Percentiles rank a stretch among this genome's conserved stretches.
These are phyloP conservation scores for Colletotrichum sp. DNA, from an alignment of 2,329 filamentous ascomycete genomes.

Conservation along the genomic window DNA sequence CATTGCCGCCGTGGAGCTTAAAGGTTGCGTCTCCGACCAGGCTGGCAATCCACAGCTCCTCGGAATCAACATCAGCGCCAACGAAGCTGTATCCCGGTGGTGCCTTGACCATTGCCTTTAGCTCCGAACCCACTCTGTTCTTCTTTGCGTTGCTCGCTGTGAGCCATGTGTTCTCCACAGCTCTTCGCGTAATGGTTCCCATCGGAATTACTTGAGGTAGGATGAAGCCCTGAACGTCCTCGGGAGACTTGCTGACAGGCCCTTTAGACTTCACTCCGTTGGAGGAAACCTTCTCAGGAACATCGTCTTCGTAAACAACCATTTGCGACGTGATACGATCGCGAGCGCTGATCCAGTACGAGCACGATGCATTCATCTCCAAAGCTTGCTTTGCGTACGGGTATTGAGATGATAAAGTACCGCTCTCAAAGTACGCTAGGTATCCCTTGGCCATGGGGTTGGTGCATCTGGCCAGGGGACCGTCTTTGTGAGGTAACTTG, in stretches of 20 bases:
- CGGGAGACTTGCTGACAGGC: conserved; percentile 17
- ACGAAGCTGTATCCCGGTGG: conserved; percentile 92
- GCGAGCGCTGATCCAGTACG: conserved; percentile 97
- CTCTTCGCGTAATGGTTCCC: conserved; percentile 93
- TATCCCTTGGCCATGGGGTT: conserved; percentile 94
- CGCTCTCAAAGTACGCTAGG: conserved; percentile 87
- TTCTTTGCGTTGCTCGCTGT: conserved; percentile 97
- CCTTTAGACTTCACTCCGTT: conserved; percentile 21
- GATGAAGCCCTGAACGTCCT: conserved; percentile 72
- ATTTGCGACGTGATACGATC: conserved; percentile 95
- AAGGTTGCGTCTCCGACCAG: conserved; percentile 94
- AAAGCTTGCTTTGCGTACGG: conserved; percentile 91
- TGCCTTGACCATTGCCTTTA: conserved; percentile 96
- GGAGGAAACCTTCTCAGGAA: conserved; percentile 22
- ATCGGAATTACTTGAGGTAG: conserved; percentile 96
- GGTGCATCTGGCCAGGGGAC: conserved; percentile 80
- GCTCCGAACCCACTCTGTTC: conserved; percentile 93
- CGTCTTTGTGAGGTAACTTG: conserved; percentile 96
- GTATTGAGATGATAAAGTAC: conserved; percentile 85
- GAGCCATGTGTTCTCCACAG: conserved; percentile 98
- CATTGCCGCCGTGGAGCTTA: conserved; percentile 92
- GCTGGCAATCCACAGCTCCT: conserved; percentile 98
- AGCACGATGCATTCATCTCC: conserved; percentile 98
- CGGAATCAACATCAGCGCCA: conserved; percentile 94
- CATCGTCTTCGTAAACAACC: conserved; percentile 82